Evolutionary conservation across 2,329 filamentous ascomycete species (phyloP).

Genomic region (Kalaharituber pfeilii): DNA sequence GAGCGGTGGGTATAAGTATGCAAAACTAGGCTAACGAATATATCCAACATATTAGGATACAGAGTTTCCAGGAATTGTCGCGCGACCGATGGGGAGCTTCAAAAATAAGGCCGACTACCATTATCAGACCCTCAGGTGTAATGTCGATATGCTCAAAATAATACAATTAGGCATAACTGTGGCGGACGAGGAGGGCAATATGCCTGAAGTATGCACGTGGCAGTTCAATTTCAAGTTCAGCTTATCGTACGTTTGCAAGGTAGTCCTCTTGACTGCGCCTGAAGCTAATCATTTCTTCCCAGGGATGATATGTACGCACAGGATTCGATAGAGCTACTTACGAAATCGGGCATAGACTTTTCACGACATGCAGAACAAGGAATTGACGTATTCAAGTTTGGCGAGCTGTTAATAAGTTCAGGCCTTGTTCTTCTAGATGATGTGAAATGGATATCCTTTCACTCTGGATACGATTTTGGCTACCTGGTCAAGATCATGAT

Average conservation of each 20-base stretch:
- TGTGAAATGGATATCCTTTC: conserved; percentile 92
- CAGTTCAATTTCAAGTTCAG: conserved; percentile 99
- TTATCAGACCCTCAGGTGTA: conserved; percentile 91
- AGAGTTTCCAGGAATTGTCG: conserved; percentile 94
- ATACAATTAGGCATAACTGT: conserved; percentile 93
- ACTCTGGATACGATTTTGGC: conserved; percentile 95
- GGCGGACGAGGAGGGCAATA: conserved; percentile 78
- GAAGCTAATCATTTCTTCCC: background rate
- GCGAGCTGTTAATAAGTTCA: conserved; percentile 74
- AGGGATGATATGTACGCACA: conserved; percentile 97
- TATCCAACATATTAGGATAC: conserved; percentile 87
- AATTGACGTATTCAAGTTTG: conserved; percentile 80
- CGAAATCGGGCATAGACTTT: conserved; percentile 87
- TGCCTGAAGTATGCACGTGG: conserved; percentile 64
- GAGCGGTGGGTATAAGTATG: background rate
- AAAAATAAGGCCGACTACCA: conserved; percentile 93
- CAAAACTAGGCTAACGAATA: background rate
- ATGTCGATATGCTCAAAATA: conserved; percentile 92
- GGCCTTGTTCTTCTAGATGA: conserved; percentile 75
- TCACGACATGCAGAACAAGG: conserved; percentile 66
- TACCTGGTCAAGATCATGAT: conserved; percentile 90
- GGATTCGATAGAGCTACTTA: conserved; percentile 78
- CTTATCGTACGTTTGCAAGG: conserved; percentile 30
- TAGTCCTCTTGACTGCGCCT: background rate
- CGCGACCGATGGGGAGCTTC: conserved; percentile 86